Conservation (phyloP, 345 rosid genomes). For the Eucalyptus viminalis region DNA sequence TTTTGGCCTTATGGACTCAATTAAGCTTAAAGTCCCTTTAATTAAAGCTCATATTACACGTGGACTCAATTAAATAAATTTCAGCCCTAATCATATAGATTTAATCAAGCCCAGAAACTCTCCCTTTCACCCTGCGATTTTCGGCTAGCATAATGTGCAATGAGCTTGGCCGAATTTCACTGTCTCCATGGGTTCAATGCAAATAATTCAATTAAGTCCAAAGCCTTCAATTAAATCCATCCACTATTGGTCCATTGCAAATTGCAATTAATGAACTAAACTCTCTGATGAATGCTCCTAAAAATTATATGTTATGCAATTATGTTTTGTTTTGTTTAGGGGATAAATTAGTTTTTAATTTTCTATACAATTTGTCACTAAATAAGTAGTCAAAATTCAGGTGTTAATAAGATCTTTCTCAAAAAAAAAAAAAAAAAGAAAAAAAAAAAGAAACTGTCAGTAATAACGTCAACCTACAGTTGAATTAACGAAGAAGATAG, state of each 20-base stretch:
- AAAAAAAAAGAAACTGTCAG: no score
- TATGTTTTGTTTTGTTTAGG: no score
- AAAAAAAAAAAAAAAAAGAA: no score
- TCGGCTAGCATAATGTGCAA: not conserved
- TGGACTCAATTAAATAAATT: not conserved
- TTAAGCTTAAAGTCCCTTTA: not conserved
- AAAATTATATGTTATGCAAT: not conserved
- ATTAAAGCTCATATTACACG: not conserved
- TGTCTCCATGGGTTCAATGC: not conserved
- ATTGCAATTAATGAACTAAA: not conserved
- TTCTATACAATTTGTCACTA: not conserved
- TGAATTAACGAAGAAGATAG: not conserved
- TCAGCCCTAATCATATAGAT: not conserved
- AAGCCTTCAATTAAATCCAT: not conserved
- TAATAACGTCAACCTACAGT: no score
- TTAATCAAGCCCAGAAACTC: not conserved
- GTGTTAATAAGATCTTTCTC: not conserved
- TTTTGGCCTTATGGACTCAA: not conserved
- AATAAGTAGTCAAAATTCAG: not conserved
- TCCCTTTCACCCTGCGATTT: not conserved
- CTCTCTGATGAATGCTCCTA: not conserved
- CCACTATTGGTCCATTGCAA: not conserved
- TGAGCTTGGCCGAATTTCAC: not conserved
- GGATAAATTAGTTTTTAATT: not conserved
- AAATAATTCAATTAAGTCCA: not conserved